Base-by-base conservation (phyloP, 2,329 filamentous ascomycete species). In the Thielaviopsis ethacetica region DNA sequence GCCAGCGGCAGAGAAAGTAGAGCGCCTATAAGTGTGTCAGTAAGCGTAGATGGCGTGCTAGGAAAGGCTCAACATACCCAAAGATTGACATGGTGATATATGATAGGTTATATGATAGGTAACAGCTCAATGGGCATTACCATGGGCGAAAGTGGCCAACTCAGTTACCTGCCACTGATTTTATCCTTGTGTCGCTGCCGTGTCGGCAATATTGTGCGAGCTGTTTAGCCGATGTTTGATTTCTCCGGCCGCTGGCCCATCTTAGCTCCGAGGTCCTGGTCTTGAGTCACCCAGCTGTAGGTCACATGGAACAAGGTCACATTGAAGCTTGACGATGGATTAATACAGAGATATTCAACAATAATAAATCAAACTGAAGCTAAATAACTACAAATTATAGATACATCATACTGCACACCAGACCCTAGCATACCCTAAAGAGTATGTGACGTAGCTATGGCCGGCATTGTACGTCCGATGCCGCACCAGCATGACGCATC, bases 401-500 rank as follows among this genome's bases (percentile, higher is more conserved):
- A n/a, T n/a, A n/a, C n/a, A n/a, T n/a, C n/a, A 21, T 5, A 21
- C 5, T 9, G 9, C 13, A 21, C 5, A 21, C 13, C 15, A 52
- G 26, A 22, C 49, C 21, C n/a, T 17, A 52, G 13, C 5, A 50
- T 10, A 27, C 2, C n/a, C 9, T n/a, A 26, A 55, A 27, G 30
- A 34, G 27, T 15, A 55, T 27, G 30, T 24, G 19, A 51, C 44
- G 15, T 41, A 22, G 30, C 53, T 41, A 58, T 15, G 15, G 41
- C 47, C 19, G 52, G 27, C 27, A 30, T 51, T 0, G 53, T 41
- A 9, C 60, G 17, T 69, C 73, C 61, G 72, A 71, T 7, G n/a
- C 74, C 75, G 63, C 82, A 84, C 81, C 82, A 84, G 64, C 81
- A 84, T 21, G 72, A 75, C 49, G 69, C 67, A 60, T 95, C 88